Conservation (phyloP, 352 stramenopile species). For the Hyaloperonospora arabidopsidis region DNA sequence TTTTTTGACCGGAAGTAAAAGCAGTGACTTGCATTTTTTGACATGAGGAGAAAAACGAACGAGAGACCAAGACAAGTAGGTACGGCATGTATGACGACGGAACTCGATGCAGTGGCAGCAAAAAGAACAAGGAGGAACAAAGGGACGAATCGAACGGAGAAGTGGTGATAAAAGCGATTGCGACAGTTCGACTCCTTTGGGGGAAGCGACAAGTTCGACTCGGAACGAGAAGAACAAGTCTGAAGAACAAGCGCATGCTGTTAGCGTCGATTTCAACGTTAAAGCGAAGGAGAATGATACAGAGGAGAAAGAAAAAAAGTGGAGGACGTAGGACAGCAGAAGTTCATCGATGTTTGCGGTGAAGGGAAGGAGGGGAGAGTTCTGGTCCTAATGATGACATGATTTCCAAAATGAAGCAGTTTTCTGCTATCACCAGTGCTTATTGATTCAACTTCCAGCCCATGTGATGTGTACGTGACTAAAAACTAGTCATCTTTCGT, state of each 20-base stretch:
- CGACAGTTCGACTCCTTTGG: slow-evolving; percentile 8
- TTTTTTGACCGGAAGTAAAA: slow-evolving; percentile 26
- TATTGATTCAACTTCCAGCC: slow-evolving; percentile 16
- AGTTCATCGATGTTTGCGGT: slow-evolving; percentile 7
- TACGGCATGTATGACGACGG: slow-evolving; percentile 14
- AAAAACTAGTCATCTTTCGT: slow-evolving; percentile 53
- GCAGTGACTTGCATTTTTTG: slow-evolving; percentile 19
- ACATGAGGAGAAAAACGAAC: slow-evolving; percentile 10
- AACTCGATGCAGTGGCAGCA: slow-evolving; percentile 17
- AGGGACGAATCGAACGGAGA: slow-evolving; percentile 17
- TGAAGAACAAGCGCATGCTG: slow-evolving; percentile 7
- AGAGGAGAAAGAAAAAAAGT: slow-evolving; percentile 18
- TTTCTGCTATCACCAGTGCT: slow-evolving; percentile 29
- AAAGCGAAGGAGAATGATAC: slow-evolving; percentile 13
- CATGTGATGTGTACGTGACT: slow-evolving; percentile 40
- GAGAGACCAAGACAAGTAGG: background rate
- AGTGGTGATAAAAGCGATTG: slow-evolving; percentile 8
- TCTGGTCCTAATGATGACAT: slow-evolving; percentile 14
- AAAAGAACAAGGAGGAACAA: slow-evolving; percentile 37
- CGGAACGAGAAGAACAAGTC: slow-evolving; percentile 19
- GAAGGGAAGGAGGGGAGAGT: slow-evolving; percentile 13
- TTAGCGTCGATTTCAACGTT: slow-evolving; percentile 10
- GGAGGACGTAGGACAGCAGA: slow-evolving; percentile 12
- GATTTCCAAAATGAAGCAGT: slow-evolving; percentile 31
- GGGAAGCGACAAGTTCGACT: slow-evolving; percentile 8